Percentiles rank a stretch among this genome's conserved stretches.
These are phyloP conservation scores for Phytophthora vignae DNA, from an alignment of 352 stramenopile species.

Conservation along the genomic window DNA sequence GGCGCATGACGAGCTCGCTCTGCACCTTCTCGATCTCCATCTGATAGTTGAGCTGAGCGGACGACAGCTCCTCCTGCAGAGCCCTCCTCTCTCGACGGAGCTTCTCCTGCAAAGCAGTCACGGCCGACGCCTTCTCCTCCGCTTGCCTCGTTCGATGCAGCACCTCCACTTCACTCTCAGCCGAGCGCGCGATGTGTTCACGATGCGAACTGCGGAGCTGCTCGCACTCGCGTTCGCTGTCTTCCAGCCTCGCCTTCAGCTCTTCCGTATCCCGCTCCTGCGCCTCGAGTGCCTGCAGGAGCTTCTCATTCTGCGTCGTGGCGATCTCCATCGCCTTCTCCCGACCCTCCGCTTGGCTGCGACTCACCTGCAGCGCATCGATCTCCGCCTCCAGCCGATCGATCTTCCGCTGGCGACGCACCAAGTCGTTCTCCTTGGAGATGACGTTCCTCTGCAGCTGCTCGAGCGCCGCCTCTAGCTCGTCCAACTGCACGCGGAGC, in stretches of 20 bases:
- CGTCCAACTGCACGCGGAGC: constrained; percentile 71
- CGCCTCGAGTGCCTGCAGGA: constrained; percentile 67
- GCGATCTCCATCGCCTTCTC: constrained; percentile 82
- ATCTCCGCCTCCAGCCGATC: constrained; percentile 66
- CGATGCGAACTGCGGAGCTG: constrained; percentile 41
- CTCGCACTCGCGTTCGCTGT: constrained; percentile 47
- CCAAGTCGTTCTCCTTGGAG: constrained; percentile 68
- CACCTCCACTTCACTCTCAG: constrained; percentile 59
- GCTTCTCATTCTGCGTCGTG: constrained; percentile 74
- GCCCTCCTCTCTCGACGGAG: constrained; percentile 54
- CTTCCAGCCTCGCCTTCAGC: constrained; percentile 26
- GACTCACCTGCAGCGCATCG: constrained; percentile 57
- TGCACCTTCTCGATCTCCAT: constrained; percentile 73
- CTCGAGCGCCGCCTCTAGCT: constrained; percentile 67
- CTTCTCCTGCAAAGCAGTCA: constrained; percentile 61
- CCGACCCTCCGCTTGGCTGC: constrained; percentile 60
- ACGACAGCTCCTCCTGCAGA: constrained; percentile 56
- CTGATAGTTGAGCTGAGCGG: constrained; percentile 54
- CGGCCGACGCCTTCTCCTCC: constrained; percentile 43
- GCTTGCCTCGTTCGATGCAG: constrained; percentile 57
- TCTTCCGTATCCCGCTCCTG: constrained; percentile 56
- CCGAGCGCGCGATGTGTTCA: constrained; percentile 31
- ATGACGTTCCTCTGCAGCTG: constrained; percentile 65
- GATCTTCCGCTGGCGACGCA: constrained; percentile 58
- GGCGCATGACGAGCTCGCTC: constrained; percentile 72